Conservation (phyloP, 2,329 filamentous ascomycete species). For the Proliferodiscus dingleyae region DNA sequence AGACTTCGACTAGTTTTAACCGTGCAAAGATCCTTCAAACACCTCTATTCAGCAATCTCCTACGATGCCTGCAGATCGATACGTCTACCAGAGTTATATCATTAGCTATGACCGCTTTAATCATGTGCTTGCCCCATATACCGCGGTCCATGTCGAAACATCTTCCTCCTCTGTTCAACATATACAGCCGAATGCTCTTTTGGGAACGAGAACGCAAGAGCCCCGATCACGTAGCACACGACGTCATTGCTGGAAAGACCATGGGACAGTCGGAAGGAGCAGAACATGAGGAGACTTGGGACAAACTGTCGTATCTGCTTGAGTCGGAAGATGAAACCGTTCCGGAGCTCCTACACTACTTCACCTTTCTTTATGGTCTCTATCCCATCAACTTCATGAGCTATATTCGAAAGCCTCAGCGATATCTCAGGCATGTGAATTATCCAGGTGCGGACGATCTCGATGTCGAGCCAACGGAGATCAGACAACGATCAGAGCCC, state of each 20-base stretch:
- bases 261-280: constrained; percentile 32
- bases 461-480: constrained; percentile 73
- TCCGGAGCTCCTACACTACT: constrained; percentile 68
- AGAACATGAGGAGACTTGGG: constrained; percentile 50
- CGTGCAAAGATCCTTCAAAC: constrained; percentile 55
- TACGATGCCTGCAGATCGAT: constrained; percentile 71
- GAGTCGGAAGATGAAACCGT: constrained; percentile 58
- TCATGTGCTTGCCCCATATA: constrained; percentile 80
- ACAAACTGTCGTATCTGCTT: constrained; percentile 56
- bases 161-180: constrained; percentile 71
- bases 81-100: constrained; percentile 74
- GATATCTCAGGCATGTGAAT: constrained; percentile 69
- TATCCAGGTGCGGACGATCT: constrained; percentile 67
- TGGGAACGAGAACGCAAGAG: constrained; percentile 52
- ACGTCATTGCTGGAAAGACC: constrained; percentile 17
- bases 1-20: neutral
- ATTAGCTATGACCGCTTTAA: constrained; percentile 66
- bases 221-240: constrained; percentile 8
- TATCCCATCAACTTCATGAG: constrained; percentile 85
- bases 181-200: constrained; percentile 74
- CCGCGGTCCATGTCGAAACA: constrained; percentile 65
- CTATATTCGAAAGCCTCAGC: constrained; percentile 77
- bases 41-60: constrained; percentile 63
- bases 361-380: constrained; percentile 76
- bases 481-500: constrained; percentile 68